Percentiles rank a stretch among this genome's conserved stretches.
Evolutionary conservation across 1,284 basidiomycete species (phyloP).

Genomic region (Coniophora puteana): DNA sequence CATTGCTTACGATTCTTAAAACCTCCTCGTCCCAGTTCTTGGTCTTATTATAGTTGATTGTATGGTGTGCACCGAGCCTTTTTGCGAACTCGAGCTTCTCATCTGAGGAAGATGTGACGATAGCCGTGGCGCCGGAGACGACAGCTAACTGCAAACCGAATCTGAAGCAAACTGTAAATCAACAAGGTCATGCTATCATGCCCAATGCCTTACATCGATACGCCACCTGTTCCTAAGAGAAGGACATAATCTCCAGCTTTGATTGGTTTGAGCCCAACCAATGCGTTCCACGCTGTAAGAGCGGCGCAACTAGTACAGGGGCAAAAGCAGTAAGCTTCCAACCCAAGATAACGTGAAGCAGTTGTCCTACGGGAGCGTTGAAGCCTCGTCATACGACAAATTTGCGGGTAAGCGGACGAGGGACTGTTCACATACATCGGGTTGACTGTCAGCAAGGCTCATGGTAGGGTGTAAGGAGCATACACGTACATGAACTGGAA

Average conservation of each 20-base stretch:
- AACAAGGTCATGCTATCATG: background rate
- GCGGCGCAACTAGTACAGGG: slow-evolving; percentile 33
- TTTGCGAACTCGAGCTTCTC: slow-evolving; percentile 47
- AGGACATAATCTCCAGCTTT: slow-evolving; percentile 44
- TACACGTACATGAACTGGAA: slow-evolving; percentile 35
- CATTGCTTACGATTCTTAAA: slow-evolving; percentile 27
- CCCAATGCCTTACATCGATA: slow-evolving; percentile 36
- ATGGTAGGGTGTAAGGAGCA: too few species aligned
- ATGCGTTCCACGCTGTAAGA: slow-evolving; percentile 43
- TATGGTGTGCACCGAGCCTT: slow-evolving; percentile 42
- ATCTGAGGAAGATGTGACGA: slow-evolving; percentile 55
- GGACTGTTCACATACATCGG: slow-evolving; percentile 18
- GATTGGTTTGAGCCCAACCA: slow-evolving; percentile 36
- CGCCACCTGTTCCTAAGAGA: slow-evolving; percentile 51
- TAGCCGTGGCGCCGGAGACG: slow-evolving; percentile 51
- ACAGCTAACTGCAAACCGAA: slow-evolving; percentile 49
- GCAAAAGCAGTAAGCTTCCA: slow-evolving; percentile 2
- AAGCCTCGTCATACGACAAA: slow-evolving; percentile 44
- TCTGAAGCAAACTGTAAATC: too few species aligned
- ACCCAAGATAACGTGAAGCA: too few species aligned
- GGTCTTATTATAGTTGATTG: slow-evolving; percentile 52
- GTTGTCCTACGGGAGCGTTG: slow-evolving; percentile 36
- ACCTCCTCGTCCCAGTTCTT: slow-evolving; percentile 52
- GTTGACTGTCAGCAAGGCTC: too few species aligned
- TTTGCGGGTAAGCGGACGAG: slow-evolving; percentile 38